These are phyloP conservation scores for Arachnomyces sp. DNA, from an alignment of 2,329 filamentous ascomycete genomes.

Conservation along the genomic window DNA sequence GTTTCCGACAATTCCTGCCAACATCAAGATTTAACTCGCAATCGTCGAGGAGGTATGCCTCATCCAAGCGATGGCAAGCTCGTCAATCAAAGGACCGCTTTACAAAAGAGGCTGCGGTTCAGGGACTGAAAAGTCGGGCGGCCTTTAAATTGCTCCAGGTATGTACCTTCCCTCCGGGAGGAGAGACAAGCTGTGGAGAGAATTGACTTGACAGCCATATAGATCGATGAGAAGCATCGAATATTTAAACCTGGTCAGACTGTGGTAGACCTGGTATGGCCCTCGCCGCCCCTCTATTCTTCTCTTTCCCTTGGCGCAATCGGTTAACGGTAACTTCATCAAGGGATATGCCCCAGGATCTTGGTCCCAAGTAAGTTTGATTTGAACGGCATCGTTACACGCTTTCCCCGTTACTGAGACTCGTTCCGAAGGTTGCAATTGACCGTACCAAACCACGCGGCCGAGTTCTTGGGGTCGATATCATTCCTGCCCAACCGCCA, in stretches of 20 bases:
- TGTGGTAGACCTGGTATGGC: slow-evolving; percentile 72
- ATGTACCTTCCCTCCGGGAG: slow-evolving; percentile 13
- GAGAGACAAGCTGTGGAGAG: not conserved
- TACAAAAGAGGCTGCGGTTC: slow-evolving; percentile 66
- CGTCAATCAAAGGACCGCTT: slow-evolving; percentile 69
- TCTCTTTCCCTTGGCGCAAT: slow-evolving; percentile 1
- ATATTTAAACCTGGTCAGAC: slow-evolving; percentile 76
- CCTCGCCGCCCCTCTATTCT: slow-evolving; percentile 5
- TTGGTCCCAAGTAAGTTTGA: slow-evolving; percentile 48
- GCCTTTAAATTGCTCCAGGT: slow-evolving; percentile 91
- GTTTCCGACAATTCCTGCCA: slow-evolving; percentile 18
- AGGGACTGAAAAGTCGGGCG: slow-evolving; percentile 78
- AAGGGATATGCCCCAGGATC: slow-evolving; percentile 49
- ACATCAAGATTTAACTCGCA: not conserved
- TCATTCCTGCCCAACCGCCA: slow-evolving; percentile 87
- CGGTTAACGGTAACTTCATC: not conserved
- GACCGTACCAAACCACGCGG: slow-evolving; percentile 69
- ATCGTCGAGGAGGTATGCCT: slow-evolving; percentile 30
- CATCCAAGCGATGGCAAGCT: slow-evolving; percentile 73
- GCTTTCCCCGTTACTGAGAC: not conserved
- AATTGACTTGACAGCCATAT: slow-evolving; percentile 6
- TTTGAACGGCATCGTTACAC: not conserved
- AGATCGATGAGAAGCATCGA: slow-evolving; percentile 76
- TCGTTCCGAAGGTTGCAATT: slow-evolving; percentile 59
- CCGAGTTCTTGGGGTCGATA: slow-evolving; percentile 81